A percentile compares a stretch with the other conserved stretches of the same genome.
Evolutionary conservation across 73 alveolate genomes (phyloP).

Genomic region (Tetrahymena elliotti): DNA sequence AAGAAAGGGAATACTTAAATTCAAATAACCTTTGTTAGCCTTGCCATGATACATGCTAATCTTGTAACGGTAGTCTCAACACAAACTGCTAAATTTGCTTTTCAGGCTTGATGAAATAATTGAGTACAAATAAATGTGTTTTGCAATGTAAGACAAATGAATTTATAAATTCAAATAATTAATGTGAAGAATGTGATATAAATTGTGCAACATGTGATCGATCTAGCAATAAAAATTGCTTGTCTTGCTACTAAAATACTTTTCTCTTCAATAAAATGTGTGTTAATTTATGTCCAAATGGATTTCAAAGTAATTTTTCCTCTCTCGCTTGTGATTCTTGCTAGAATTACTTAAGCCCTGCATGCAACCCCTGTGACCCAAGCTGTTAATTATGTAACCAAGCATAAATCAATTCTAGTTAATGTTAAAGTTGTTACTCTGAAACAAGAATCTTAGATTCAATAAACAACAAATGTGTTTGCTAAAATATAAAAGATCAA

Average conservation of each 20-base stretch:
- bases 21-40: no score
- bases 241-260: not conserved
- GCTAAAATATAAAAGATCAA: not conserved
- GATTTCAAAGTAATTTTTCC: not conserved
- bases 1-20: not conserved
- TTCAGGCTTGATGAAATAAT: no score
- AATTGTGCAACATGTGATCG: not conserved
- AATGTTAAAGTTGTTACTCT: not conserved
- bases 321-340: not conserved
- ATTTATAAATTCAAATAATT: no score
- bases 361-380: not conserved
- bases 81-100: no score
- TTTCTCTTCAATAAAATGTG: not conserved
- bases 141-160: not conserved
- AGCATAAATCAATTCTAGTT: no score
- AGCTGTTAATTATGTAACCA: not conserved
- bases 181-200: not conserved
- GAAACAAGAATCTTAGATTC: not conserved
- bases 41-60: no score
- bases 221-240: not conserved
- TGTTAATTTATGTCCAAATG: not conserved
- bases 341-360: not conserved
- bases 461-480: not conserved
- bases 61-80: no score
- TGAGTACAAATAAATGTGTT: not conserved